A percentile compares a stretch with the other conserved stretches of the same genome.
phyloP scores from a whole-genome alignment of 2,329 filamentous ascomycete genomes.

The Claviceps quebecensis region DNA sequence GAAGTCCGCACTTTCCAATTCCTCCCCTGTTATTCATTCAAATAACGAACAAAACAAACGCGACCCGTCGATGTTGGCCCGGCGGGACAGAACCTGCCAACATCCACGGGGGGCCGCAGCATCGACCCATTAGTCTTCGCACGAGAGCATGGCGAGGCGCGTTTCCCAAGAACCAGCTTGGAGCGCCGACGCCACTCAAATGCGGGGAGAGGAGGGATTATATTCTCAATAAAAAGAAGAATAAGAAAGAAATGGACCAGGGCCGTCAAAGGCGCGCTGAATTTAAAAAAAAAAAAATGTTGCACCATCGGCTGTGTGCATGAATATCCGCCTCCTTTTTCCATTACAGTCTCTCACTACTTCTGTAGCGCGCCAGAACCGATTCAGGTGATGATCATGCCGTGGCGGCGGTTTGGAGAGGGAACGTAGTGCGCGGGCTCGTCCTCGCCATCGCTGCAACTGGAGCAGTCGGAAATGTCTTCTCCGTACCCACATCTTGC shows the following conservation, averaged over 20 bases:
- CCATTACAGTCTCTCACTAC: neutral
- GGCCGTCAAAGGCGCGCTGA: slow-evolving; percentile 6
- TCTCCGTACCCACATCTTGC: slow-evolving; percentile 72
- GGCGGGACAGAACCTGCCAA: slow-evolving; percentile 6
- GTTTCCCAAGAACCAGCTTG: slow-evolving; percentile 30
- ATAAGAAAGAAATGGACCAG: neutral
- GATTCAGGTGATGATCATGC: slow-evolving; percentile 41
- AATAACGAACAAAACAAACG: slow-evolving; percentile 19
- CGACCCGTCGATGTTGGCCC: slow-evolving; percentile 15
- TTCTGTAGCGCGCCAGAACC: neutral
- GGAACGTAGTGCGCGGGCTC: slow-evolving; percentile 28
- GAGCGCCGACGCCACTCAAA: slow-evolving; percentile 14
- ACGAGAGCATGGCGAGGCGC: slow-evolving; percentile 10
- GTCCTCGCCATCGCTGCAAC: slow-evolving; percentile 47
- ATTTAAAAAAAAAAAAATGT: slow-evolving; percentile 3
- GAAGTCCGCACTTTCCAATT: neutral
- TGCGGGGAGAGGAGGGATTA: slow-evolving; percentile 11
- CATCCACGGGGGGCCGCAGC: slow-evolving; percentile 32
- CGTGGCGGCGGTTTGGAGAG: slow-evolving; percentile 46
- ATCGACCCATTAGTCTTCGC: slow-evolving; percentile 35
- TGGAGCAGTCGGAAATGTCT: slow-evolving; percentile 55
- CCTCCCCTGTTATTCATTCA: slow-evolving; percentile 9
- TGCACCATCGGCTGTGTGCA: neutral
- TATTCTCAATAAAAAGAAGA: slow-evolving; percentile 7
- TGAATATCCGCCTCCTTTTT: slow-evolving; percentile 3